Conservation (phyloP, 768 basidiomycete species). For the Amanita fuliginea region DNA sequence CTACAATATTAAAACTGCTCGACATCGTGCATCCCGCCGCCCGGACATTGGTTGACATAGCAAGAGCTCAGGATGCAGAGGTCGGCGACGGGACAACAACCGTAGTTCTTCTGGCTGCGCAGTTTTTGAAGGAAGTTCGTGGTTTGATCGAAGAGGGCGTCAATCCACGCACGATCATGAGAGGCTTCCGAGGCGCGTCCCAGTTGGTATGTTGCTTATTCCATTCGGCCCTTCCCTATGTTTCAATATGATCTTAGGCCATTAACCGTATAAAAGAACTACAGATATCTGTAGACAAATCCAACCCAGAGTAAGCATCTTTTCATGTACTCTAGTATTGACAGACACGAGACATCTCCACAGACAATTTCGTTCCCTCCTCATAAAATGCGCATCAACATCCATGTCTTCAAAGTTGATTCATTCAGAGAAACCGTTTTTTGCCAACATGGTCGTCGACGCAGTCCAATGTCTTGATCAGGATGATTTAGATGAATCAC, state of each 20-base stretch:
- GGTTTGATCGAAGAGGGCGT: conserved; percentile 94
- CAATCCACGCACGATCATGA: conserved; percentile 96
- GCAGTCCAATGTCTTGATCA: conserved; percentile 90
- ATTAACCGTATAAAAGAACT: conserved; percentile 80
- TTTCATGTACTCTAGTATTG: conserved; percentile 5
- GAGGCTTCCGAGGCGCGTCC: conserved; percentile 83
- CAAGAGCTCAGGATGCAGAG: conserved; percentile 95
- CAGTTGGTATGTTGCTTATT: conserved; percentile 51
- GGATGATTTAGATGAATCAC: conserved; percentile 85
- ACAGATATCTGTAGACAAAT: conserved; percentile 84
- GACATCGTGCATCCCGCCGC: conserved; percentile 99
- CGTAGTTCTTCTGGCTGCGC: conserved; percentile 89
- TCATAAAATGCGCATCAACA: conserved; percentile 94
- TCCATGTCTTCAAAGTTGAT: conserved; percentile 99
- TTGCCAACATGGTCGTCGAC: conserved; percentile 97
- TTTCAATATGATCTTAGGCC: conserved; percentile 38
- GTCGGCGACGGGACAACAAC: conserved; percentile 98
- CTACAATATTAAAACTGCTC: conserved; percentile 93
- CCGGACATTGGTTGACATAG: conserved; percentile 95
- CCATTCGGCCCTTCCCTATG: conserved; percentile 1
- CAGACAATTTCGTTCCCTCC: conserved; percentile 87
- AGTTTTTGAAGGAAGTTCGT: conserved; percentile 87
- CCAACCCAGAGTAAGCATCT: conserved; percentile 69
- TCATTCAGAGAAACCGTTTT: conserved; percentile 97
- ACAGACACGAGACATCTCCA: conserved; percentile 8